phyloP scores from a whole-genome alignment of 129 eudicot species.

The Cynara cardunculus region DNA sequence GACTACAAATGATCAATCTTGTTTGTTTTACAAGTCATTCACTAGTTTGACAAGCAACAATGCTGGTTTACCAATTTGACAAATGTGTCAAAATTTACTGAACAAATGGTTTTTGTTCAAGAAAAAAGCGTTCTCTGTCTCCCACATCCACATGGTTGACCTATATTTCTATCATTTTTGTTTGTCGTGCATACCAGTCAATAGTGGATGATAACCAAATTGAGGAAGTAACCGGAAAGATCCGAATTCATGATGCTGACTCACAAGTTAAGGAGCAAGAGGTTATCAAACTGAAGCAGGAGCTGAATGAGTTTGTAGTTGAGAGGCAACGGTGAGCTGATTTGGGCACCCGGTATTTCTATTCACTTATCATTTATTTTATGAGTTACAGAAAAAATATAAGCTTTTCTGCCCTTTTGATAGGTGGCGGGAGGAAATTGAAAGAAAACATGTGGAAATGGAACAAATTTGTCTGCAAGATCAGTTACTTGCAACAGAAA shows the following conservation, averaged over 20 bases:
- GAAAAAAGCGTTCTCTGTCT: too few species aligned
- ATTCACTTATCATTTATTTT: too few species aligned
- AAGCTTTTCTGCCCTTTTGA: background rate
- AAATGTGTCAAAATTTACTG: too few species aligned
- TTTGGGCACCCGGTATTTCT: background rate
- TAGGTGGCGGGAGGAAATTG: slow-evolving; percentile 74
- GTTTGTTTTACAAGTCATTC: too few species aligned
- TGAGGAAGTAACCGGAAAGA: slow-evolving; percentile 38
- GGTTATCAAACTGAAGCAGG: slow-evolving; percentile 44
- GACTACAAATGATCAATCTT: too few species aligned
- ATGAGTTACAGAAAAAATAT: background rate
- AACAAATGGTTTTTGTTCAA: too few species aligned
- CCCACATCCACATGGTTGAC: background rate
- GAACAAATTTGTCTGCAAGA: slow-evolving; percentile 50
- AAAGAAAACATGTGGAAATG: slow-evolving; percentile 55
- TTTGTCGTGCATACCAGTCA: slow-evolving; percentile 28
- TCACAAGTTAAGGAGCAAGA: slow-evolving; percentile 46
- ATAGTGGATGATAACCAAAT: slow-evolving; percentile 53
- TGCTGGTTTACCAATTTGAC: too few species aligned
- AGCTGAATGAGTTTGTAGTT: slow-evolving; percentile 49
- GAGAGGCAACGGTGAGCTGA: slow-evolving; percentile 58
- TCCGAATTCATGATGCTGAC: slow-evolving; percentile 33
- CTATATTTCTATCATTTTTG: background rate
- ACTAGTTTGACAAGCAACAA: too few species aligned
- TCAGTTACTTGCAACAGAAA: slow-evolving; percentile 37